Evolutionary conservation across 805 yeast genomes (phyloP).

Genomic region (Kluyveromyces lactis): DNA sequence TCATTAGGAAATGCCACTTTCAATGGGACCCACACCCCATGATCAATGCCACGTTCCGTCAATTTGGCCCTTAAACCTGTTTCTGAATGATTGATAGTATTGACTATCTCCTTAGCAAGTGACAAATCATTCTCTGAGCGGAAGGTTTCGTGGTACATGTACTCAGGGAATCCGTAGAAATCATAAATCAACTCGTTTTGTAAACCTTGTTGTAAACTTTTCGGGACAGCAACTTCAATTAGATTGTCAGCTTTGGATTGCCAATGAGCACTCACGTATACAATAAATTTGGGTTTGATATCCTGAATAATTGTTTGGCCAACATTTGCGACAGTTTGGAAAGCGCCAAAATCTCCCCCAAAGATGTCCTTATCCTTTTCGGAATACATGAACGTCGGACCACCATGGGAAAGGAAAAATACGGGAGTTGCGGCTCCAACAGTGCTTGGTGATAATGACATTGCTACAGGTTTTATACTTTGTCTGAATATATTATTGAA

Average conservation of each 20-base stretch:
- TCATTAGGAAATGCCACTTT: constrained; percentile 49
- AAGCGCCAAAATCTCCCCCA: constrained; percentile 55
- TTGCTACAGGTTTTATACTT: neutral
- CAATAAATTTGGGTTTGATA: constrained; percentile 55
- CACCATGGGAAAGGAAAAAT: constrained; percentile 74
- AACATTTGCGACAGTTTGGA: constrained; percentile 37
- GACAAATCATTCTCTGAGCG: constrained; percentile 38
- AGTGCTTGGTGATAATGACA: neutral
- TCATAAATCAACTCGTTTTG: constrained; percentile 63
- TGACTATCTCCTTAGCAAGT: constrained; percentile 30
- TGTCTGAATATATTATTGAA: neutral
- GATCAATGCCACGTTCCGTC: constrained; percentile 58
- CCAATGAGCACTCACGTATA: constrained; percentile 76
- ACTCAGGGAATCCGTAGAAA: constrained; percentile 62
- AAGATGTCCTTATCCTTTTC: constrained; percentile 28
- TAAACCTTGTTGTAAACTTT: constrained; percentile 7
- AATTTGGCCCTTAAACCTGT: constrained; percentile 33
- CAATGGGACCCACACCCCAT: constrained; percentile 77
- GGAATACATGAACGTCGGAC: constrained; percentile 65
- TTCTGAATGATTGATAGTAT: constrained; percentile 5
- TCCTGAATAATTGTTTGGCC: constrained; percentile 43
- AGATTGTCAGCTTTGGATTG: constrained; percentile 37
- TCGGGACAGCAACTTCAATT: constrained; percentile 44
- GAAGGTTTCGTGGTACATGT: constrained; percentile 56
- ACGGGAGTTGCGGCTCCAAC: constrained; percentile 38